Conservation (phyloP, 768 basidiomycete species). For the Collybia nuda region DNA sequence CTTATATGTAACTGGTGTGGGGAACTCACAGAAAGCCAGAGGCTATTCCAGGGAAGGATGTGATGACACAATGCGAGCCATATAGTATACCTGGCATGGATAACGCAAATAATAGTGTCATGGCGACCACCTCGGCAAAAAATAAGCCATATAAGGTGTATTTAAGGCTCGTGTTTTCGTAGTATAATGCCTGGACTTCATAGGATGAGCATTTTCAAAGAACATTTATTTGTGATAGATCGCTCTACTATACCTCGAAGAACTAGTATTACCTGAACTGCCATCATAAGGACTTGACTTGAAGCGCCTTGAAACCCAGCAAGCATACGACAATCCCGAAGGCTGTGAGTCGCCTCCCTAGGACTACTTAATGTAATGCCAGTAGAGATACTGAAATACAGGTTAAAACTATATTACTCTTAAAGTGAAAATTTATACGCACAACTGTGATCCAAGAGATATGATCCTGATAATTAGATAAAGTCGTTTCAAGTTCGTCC, state of each 20-base stretch:
- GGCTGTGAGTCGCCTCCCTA: neutral
- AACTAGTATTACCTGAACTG: slow-evolving; percentile 19
- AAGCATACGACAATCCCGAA: slow-evolving; percentile 11
- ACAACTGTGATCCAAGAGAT: slow-evolving; percentile 16
- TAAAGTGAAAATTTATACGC: neutral
- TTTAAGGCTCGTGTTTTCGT: slow-evolving; percentile 12
- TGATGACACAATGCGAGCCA: slow-evolving; percentile 18
- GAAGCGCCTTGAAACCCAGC: slow-evolving; percentile 17
- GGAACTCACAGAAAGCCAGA: slow-evolving; percentile 19
- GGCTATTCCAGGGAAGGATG: slow-evolving; percentile 11
- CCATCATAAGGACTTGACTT: slow-evolving; percentile 17
- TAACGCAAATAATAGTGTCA: slow-evolving; percentile 13
- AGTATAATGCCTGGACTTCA: slow-evolving; percentile 21
- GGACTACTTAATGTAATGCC: slow-evolving; percentile 13
- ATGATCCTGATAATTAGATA: slow-evolving; percentile 18
- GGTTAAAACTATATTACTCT: neutral
- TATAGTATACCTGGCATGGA: slow-evolving; percentile 10
- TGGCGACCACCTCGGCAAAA: slow-evolving; percentile 12
- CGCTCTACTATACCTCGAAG: slow-evolving; percentile 15
- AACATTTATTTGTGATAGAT: neutral
- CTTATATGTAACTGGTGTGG: neutral
- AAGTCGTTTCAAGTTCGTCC: slow-evolving; percentile 18
- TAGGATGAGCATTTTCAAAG: neutral
- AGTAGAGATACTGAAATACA: slow-evolving; percentile 10
- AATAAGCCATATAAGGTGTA: slow-evolving; percentile 11